These are phyloP conservation scores for Beauveria pseudobassiana DNA, from an alignment of 2,329 filamentous ascomycete species.

Conservation along the genomic window DNA sequence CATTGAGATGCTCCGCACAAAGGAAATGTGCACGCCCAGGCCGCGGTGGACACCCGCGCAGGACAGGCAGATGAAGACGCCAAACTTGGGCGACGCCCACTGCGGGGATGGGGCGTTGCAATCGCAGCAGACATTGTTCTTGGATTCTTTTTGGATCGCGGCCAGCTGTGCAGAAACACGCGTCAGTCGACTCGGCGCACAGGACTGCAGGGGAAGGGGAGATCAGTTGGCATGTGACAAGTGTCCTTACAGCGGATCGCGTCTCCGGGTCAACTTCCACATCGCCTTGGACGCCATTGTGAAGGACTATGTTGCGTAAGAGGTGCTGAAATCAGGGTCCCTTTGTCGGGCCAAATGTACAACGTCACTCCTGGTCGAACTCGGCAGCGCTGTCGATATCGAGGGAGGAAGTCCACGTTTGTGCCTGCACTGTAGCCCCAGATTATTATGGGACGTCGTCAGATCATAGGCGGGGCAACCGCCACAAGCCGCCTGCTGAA, in stretches of 20 bases:
- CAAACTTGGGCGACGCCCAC: slow-evolving; percentile 97
- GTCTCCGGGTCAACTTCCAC: slow-evolving; percentile 99
- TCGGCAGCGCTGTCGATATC: slow-evolving; percentile 1
- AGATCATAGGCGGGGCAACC: slow-evolving; percentile 12
- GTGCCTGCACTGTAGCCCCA: not conserved
- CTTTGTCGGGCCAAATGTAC: not conserved
- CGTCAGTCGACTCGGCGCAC: slow-evolving; percentile 13
- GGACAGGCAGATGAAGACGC: slow-evolving; percentile 95
- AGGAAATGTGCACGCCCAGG: slow-evolving; percentile 95
- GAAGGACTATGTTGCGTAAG: slow-evolving; percentile 10
- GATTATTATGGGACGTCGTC: slow-evolving; percentile 9
- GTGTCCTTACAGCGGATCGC: slow-evolving; percentile 67
- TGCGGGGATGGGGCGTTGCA: slow-evolving; percentile 93
- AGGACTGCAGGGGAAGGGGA: slow-evolving; percentile 1
- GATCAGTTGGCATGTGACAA: not conserved
- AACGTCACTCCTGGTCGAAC: not conserved
- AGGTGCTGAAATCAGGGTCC: not conserved
- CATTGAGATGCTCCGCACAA: slow-evolving; percentile 96
- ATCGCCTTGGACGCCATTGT: slow-evolving; percentile 66
- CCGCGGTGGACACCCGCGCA: slow-evolving; percentile 93
- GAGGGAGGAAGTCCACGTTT: not conserved
- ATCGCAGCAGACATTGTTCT: slow-evolving; percentile 89
- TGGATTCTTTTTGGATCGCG: slow-evolving; percentile 81
- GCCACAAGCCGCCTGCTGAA: not conserved
- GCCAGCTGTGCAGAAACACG: slow-evolving; percentile 56